Evolutionary conservation across 2,329 filamentous ascomycete genomes (phyloP).

Genomic region (Rhinocladiella similis): DNA sequence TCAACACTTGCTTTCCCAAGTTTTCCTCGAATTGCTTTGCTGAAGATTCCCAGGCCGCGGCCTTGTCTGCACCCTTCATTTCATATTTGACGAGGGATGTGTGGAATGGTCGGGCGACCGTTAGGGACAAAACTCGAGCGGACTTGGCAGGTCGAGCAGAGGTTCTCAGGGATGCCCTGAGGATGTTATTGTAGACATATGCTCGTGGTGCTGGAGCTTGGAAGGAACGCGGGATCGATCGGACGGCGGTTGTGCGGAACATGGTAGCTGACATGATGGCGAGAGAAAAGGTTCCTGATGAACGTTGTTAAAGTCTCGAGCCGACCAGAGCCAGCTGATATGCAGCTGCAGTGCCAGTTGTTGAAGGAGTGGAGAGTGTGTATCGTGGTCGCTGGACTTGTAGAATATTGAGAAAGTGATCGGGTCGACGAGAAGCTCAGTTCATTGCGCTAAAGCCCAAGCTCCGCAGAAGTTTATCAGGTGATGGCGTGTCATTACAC

Average conservation of each 20-base stretch:
- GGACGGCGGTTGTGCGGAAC: slow-evolving; percentile 47
- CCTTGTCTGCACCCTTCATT: slow-evolving; percentile 32
- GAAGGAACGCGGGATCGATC: slow-evolving; percentile 46
- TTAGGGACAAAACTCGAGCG: slow-evolving; percentile 42
- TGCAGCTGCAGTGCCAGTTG: slow-evolving; percentile 20
- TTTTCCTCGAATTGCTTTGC: slow-evolving; percentile 51
- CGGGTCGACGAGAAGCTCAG: slow-evolving; percentile 11
- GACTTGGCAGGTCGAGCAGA: slow-evolving; percentile 41
- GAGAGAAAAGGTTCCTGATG: slow-evolving; percentile 33
- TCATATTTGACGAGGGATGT: slow-evolving; percentile 52
- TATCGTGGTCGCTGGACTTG: slow-evolving; percentile 6
- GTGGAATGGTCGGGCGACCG: slow-evolving; percentile 46
- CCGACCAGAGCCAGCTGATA: slow-evolving; percentile 24
- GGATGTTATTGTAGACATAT: slow-evolving; percentile 40
- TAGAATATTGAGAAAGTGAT: slow-evolving; percentile 7
- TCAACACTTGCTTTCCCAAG: slow-evolving; percentile 57
- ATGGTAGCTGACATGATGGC: slow-evolving; percentile 37
- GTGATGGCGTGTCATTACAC: slow-evolving; percentile 1
- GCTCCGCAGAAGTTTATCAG: not conserved
- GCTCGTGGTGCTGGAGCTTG: slow-evolving; percentile 23
- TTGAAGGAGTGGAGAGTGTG: slow-evolving; percentile 25
- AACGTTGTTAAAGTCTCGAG: slow-evolving; percentile 9
- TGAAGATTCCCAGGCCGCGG: slow-evolving; percentile 16
- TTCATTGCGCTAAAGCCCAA: not conserved
- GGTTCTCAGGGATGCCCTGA: slow-evolving; percentile 42